Evolutionary conservation across 176 grass and related monocot species (phyloP).

Genomic region (Areca catechu): DNA sequence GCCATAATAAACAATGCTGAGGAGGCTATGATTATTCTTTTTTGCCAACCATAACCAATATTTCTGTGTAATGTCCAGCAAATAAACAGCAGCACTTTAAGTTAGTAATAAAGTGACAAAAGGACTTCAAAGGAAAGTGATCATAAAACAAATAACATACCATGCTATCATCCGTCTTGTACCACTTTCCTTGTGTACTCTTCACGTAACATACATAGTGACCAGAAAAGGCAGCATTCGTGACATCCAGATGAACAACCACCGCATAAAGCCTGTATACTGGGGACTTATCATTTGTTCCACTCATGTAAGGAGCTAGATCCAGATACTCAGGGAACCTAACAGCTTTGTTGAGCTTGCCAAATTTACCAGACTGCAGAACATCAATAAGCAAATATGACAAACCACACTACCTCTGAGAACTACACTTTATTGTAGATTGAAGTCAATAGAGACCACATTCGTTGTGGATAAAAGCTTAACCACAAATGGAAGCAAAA

Average conservation of each 20-base stretch:
- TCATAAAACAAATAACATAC: background rate
- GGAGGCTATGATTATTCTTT: too few species aligned
- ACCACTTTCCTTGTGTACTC: conserved; percentile 24
- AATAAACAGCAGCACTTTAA: too few species aligned
- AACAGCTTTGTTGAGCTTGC: conserved; percentile 28
- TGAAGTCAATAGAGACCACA: too few species aligned
- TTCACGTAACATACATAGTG: conserved; percentile 27
- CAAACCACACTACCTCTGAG: background rate
- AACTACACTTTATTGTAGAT: background rate
- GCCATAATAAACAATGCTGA: too few species aligned
- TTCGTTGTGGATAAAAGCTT: too few species aligned
- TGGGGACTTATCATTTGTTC: conserved; percentile 4
- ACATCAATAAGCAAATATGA: background rate
- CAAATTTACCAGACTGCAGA: conserved; percentile 25
- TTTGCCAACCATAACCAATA: too few species aligned
- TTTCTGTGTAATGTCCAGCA: too few species aligned
- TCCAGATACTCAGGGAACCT: conserved; percentile 17
- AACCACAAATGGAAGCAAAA: background rate
- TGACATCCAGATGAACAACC: conserved; percentile 24
- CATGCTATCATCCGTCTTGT: conserved; percentile 15
- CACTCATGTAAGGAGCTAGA: conserved; percentile 24
- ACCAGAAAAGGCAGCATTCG: conserved; percentile 21
- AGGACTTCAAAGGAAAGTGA: background rate
- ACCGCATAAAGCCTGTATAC: conserved; percentile 22
- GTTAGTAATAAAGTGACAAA: background rate